Evolutionary conservation across 2,329 filamentous ascomycete species (phyloP).

Genomic region (Cercospora sesami): DNA sequence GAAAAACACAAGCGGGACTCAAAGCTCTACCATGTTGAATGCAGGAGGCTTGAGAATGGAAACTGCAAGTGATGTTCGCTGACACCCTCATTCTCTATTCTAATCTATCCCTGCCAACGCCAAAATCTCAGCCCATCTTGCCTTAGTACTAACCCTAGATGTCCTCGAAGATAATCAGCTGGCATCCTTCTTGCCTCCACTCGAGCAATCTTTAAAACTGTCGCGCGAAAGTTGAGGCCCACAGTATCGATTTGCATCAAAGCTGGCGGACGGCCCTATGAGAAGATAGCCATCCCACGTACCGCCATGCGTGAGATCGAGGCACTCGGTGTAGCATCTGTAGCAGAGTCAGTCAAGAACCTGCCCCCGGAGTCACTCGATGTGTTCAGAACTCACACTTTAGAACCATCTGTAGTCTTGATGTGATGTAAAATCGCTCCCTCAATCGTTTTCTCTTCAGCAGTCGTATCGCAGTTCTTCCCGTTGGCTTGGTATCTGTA

Average conservation of each 20-base stretch:
- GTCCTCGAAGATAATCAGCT: neutral
- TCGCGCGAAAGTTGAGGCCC: neutral
- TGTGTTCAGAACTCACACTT: neutral
- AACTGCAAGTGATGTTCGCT: neutral
- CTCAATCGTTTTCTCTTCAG: neutral
- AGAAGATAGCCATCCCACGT: constrained; percentile 9
- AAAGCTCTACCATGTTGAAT: neutral
- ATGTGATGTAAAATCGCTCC: neutral
- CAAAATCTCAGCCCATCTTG: neutral
- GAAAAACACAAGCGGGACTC: neutral
- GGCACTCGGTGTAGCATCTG: constrained; percentile 6
- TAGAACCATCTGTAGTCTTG: neutral
- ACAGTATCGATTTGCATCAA: neutral
- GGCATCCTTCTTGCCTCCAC: neutral
- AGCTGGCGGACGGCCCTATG: neutral
- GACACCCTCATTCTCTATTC: neutral
- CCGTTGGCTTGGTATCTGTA: neutral
- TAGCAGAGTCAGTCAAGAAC: neutral
- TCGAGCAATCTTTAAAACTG: neutral
- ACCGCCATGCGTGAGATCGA: constrained; percentile 9
- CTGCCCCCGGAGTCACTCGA: neutral
- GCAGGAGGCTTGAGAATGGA: neutral
- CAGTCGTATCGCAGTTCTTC: neutral
- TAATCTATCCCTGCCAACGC: neutral
- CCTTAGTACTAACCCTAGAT: neutral